These are phyloP conservation scores for Candida ponderosae DNA, from an alignment of 805 yeast genomes.

Conservation along the genomic window DNA sequence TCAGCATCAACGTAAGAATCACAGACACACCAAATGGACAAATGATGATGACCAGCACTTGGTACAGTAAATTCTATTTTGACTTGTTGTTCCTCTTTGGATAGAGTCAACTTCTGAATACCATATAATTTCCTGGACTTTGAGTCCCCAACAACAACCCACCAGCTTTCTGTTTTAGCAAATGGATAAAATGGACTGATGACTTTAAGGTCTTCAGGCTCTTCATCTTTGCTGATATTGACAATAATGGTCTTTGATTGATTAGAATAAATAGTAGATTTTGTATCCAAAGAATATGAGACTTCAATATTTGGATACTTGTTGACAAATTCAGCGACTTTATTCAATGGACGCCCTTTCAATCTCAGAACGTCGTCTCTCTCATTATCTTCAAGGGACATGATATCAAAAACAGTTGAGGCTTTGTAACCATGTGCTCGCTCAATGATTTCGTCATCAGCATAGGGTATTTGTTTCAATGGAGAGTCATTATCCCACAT, in stretches of 20 bases:
- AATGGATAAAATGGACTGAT: constrained; percentile 52
- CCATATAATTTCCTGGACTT: constrained; percentile 57
- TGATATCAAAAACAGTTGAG: constrained; percentile 72
- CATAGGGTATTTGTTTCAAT: constrained; percentile 73
- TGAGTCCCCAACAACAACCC: constrained; percentile 78
- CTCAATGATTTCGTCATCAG: constrained; percentile 40
- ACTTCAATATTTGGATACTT: constrained; percentile 81
- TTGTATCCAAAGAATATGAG: constrained; percentile 39
- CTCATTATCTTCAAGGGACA: constrained; percentile 65
- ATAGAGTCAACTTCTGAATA: constrained; percentile 54
- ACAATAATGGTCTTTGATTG: constrained; percentile 42
- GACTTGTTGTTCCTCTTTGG: constrained; percentile 43
- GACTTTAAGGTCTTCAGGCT: constrained; percentile 56
- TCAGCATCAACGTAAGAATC: constrained; percentile 93
- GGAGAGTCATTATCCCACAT: constrained; percentile 77
- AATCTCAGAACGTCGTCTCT: constrained; percentile 55
- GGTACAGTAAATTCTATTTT: constrained; percentile 51
- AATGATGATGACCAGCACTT: constrained; percentile 47
- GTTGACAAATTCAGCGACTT: constrained; percentile 84
- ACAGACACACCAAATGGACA: constrained; percentile 80
- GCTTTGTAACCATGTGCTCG: constrained; percentile 50
- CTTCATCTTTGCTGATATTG: constrained; percentile 66
- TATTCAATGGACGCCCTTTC: constrained; percentile 40
- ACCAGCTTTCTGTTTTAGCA: constrained; percentile 67
- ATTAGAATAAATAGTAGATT: constrained; percentile 34